Conservation (phyloP, 331 rosid genomes). For the Malus hybrid region DNA sequence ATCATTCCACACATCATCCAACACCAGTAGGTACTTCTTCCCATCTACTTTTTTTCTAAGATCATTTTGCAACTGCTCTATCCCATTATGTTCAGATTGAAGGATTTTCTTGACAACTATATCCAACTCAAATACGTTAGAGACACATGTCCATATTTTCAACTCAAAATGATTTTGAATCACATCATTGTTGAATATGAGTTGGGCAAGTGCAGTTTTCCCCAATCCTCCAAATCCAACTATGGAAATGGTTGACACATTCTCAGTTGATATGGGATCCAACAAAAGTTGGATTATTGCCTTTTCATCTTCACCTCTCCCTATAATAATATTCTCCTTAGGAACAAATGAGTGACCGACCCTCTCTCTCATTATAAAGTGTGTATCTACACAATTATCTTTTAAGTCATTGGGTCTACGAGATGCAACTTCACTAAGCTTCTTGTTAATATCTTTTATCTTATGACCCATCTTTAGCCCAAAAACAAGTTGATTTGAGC, state of each 20-base stretch:
- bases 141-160: conserved; percentile 34
- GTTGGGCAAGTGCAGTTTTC: no score
- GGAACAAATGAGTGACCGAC: background rate
- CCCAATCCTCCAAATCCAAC: no score
- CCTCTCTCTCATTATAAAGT: background rate
- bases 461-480: no score
- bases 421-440: background rate
- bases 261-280: background rate
- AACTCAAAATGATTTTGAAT: conserved; percentile 2
- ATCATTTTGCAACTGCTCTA: background rate
- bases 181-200: conserved; percentile 13
- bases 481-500: no score
- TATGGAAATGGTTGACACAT: background rate
- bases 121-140: conserved; percentile 12
- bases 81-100: no score
- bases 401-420: background rate
- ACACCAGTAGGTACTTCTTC: conserved; percentile 9
- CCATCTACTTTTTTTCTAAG: background rate
- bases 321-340: background rate
- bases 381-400: background rate
- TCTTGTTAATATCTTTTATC: no score
- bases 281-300: background rate
- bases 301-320: conserved; percentile 26
- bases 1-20: conserved; percentile 3
- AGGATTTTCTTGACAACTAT: conserved; percentile 12